These are phyloP conservation scores for Solanum hybrid DNA, from an alignment of 305 asterid genomes.

Conservation along the genomic window DNA sequence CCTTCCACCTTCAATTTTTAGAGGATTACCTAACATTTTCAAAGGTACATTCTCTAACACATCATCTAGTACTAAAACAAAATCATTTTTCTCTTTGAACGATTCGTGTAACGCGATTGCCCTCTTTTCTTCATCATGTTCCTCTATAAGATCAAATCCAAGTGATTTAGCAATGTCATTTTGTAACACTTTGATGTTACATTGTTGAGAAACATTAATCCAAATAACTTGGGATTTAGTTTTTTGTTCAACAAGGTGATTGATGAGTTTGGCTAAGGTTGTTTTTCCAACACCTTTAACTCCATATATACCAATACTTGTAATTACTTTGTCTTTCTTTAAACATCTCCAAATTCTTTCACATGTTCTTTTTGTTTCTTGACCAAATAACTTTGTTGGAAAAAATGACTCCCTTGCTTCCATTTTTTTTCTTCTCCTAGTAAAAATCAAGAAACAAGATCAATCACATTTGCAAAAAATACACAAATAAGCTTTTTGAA, in stretches of 20 bases:
- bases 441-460: background rate
- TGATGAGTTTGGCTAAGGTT: background rate
- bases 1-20: background rate
- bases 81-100: background rate
- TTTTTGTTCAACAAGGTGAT: background rate
- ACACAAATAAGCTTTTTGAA: too few species aligned
- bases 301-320: slow-evolving; percentile 5
- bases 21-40: background rate
- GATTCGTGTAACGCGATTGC: background rate
- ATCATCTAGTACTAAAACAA: background rate
- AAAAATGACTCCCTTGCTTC: background rate
- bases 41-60: background rate
- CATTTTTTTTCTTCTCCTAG: background rate
- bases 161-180: background rate
- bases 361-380: slow-evolving; percentile 3
- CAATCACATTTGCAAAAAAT: background rate
- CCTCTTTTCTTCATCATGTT: background rate
- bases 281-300: slow-evolving; percentile 4
- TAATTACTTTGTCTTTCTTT: background rate
- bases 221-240: background rate
- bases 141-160: background rate
- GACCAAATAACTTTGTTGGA: background rate
- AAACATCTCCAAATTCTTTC: slow-evolving; percentile 6
- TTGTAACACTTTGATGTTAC: background rate
- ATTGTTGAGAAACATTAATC: background rate